phyloP scores from a whole-genome alignment of 495 filamentous ascomycete species.

The Trichoderma gamsii region DNA sequence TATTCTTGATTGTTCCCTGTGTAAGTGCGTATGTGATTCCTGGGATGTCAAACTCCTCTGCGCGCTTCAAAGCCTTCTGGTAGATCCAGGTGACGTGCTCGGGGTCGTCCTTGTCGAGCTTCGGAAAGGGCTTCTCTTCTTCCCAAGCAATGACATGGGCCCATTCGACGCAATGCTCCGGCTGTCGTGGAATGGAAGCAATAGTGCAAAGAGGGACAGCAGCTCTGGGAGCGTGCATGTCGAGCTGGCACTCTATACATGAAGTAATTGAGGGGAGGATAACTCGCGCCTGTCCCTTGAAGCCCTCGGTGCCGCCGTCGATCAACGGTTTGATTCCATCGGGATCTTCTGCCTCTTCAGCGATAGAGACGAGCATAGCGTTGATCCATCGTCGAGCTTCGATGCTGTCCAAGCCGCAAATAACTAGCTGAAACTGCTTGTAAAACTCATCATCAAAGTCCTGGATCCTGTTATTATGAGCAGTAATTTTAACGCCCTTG shows the following conservation, averaged over 20 bases:
- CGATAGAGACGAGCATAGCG: constrained; percentile 82
- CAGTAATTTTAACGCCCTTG: constrained; percentile 84
- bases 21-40: constrained; percentile 96
- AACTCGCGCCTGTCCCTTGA: constrained; percentile 94
- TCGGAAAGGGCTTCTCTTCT: constrained; percentile 53
- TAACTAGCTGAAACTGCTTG: constrained; percentile 89
- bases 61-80: constrained; percentile 72
- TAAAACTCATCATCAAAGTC: constrained; percentile 97
- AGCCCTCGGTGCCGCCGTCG: constrained; percentile 96
- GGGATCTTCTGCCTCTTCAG: constrained; percentile 62
- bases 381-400: constrained; percentile 99
- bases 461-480: constrained; percentile 90
- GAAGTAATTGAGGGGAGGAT: constrained; percentile 87
- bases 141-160: constrained; percentile 77
- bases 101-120: constrained; percentile 91
- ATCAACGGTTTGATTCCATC: constrained; percentile 87
- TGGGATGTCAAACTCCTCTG: constrained; percentile 80
- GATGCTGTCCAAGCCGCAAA: constrained; percentile 97
- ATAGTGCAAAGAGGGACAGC: constrained; percentile 96
- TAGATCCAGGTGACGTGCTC: constrained; percentile 98
- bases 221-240: constrained; percentile 92
- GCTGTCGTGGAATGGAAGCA: constrained; percentile 93
- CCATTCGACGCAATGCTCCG: constrained; percentile 99
- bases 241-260: constrained; percentile 97
- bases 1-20: constrained; percentile 98